Conservation (phyloP, 495 filamentous ascomycete genomes). For the Penicillium simplicissimum region DNA sequence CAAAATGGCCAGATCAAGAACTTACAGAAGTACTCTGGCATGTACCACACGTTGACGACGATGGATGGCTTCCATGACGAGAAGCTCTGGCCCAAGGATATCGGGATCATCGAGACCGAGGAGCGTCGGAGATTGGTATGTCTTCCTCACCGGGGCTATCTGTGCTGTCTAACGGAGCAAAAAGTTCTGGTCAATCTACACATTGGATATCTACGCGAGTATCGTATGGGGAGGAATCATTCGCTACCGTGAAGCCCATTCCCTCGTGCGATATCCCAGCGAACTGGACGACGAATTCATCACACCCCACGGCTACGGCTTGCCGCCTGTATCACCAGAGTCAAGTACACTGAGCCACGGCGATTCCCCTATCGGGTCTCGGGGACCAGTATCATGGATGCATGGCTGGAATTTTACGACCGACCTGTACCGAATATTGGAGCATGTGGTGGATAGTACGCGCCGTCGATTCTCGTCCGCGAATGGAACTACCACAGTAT, state of each 20-base stretch:
- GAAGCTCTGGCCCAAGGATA: slow-evolving; percentile 46
- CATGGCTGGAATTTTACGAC: slow-evolving; percentile 55
- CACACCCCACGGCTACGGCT: slow-evolving; percentile 27
- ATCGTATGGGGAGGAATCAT: slow-evolving; percentile 52
- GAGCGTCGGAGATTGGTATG: slow-evolving; percentile 49
- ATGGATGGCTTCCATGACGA: slow-evolving; percentile 53
- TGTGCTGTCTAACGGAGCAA: slow-evolving; percentile 3
- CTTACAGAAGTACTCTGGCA: slow-evolving; percentile 52
- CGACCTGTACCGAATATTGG: slow-evolving; percentile 51
- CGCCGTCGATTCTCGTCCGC: slow-evolving; percentile 28
- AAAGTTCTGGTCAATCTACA: slow-evolving; percentile 57
- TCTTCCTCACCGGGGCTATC: not conserved
- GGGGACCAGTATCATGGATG: slow-evolving; percentile 43
- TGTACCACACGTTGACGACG: slow-evolving; percentile 46
- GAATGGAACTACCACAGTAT: slow-evolving; percentile 32
- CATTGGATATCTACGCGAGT: slow-evolving; percentile 50
- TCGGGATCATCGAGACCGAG: slow-evolving; percentile 48
- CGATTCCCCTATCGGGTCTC: slow-evolving; percentile 14
- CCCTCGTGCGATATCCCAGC: slow-evolving; percentile 44
- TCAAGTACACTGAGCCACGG: slow-evolving; percentile 14
- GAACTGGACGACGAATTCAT: slow-evolving; percentile 48
- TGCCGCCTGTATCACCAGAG: slow-evolving; percentile 22
- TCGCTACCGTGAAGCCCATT: slow-evolving; percentile 45
- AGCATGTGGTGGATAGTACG: slow-evolving; percentile 44
- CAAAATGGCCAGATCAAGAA: slow-evolving; percentile 47